Percentiles rank a stretch among this genome's conserved stretches.
These are phyloP conservation scores for Diaporthe australafricana DNA, from an alignment of 2,329 filamentous ascomycete genomes.

Conservation along the genomic window DNA sequence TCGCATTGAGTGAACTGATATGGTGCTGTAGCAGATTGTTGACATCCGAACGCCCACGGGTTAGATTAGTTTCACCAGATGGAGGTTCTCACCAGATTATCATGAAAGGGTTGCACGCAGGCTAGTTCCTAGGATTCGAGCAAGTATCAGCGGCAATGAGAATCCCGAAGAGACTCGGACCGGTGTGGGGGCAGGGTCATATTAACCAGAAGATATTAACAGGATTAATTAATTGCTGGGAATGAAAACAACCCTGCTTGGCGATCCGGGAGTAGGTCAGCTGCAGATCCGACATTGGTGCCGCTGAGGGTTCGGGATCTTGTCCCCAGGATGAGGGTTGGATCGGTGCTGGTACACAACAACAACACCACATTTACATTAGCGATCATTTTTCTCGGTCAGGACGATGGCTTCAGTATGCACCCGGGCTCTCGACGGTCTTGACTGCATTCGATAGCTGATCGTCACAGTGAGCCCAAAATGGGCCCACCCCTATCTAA, in stretches of 20 bases:
- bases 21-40: not conserved
- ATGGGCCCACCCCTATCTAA: slow-evolving; percentile 23
- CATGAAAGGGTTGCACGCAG: not conserved
- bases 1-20: not conserved
- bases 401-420: not conserved
- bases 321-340: not conserved
- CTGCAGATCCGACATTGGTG: slow-evolving; percentile 8
- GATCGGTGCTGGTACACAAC: no score
- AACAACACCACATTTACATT: not conserved
- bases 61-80: not conserved
- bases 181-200: not conserved
- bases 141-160: not conserved
- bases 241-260: not conserved
- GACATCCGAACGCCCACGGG: not conserved
- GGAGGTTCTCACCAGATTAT: not conserved
- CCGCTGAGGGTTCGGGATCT: not conserved
- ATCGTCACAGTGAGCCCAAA: slow-evolving; percentile 25
- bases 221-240: not conserved
- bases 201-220: not conserved
- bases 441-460: not conserved
- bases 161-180: not conserved
- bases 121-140: not conserved
- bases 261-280: not conserved
- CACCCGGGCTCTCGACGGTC: not conserved
- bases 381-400: not conserved